A percentile compares a stretch with the other conserved stretches of the same genome.
Conservation (phyloP, 495 filamentous ascomycete species). For the Clohesyomyces aquaticus region DNA sequence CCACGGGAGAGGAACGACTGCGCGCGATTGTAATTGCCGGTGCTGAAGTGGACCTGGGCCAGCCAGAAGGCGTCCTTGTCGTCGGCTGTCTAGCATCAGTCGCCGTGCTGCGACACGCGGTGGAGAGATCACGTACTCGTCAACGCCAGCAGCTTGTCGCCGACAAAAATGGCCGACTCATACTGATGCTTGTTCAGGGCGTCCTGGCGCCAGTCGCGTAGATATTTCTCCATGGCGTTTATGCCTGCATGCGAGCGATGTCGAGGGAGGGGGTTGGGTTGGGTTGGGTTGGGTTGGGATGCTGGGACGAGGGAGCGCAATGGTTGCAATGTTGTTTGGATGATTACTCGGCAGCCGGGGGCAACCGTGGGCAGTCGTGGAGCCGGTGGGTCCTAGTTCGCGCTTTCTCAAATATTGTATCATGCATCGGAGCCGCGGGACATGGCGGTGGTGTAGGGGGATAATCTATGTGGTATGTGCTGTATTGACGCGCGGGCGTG, state of each 20-base stretch:
- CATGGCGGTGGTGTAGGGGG: too few relatives aligned
- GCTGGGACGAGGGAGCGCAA: too few relatives aligned
- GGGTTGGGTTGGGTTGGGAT: neutral
- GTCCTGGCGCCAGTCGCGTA: conserved; percentile 91
- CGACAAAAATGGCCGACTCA: conserved; percentile 93
- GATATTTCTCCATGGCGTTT: conserved; percentile 77
- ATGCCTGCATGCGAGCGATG: neutral
- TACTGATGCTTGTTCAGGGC: conserved; percentile 91
- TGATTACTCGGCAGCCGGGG: too few relatives aligned
- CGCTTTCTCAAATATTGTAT: too few relatives aligned
- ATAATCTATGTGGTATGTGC: too few relatives aligned
- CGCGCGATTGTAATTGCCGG: conserved; percentile 89
- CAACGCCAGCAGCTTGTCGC: conserved; percentile 92
- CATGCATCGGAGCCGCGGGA: too few relatives aligned
- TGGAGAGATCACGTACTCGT: conserved; percentile 65
- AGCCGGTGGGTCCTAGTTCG: too few relatives aligned
- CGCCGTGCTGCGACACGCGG: neutral
- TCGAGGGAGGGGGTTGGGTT: neutral
- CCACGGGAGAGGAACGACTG: conserved; percentile 82
- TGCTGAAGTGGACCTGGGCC: conserved; percentile 90
- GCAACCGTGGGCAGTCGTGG: too few relatives aligned
- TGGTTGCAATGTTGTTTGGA: too few relatives aligned
- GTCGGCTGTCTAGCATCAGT: conserved; percentile 61
- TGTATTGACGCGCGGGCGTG: too few relatives aligned
- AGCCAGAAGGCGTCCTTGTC: conserved; percentile 93